Base-by-base conservation (phyloP, 257 asterid species). In the Nicotiana tomentosiformis region DNA sequence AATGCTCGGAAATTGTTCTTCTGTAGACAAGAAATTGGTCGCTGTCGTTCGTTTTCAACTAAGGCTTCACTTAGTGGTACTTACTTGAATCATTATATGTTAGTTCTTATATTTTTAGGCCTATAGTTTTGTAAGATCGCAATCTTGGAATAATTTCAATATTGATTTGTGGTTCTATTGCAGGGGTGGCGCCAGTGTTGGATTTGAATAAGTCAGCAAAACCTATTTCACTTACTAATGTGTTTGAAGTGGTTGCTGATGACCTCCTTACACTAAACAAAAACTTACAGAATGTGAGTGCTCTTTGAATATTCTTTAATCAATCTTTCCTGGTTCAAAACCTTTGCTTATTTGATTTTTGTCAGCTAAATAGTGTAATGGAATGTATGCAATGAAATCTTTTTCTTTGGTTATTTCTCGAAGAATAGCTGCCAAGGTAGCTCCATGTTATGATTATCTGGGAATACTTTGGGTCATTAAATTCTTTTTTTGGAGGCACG, bases 171-270 rank as follows among this genome's bases (percentile, higher is more conserved):
- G 66, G 23, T 70, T 78, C 7, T 53, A 8, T 84, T 81, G 11
- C 79, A 90, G 97, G 93, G 26, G 83, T 89, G 79, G 90, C 87
- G 82, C 89, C 93, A 3, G 90, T 91, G 49, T 84, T 90, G 86
- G 97, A 92, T 85, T 86, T 91, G 86, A 79, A 86, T 10, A 93
- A 89, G 82, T 79, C 87, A 4, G 84, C 10, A 12, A 83, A 86
- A 10, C 89, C 88, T 77, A 82, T 90, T 80, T 86, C 90, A 53
- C 64, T 91, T 86, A 81, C 93, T 33, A 90, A 87, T 70, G 88
- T 92, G 93, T 91, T 95, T 85, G 98, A 93, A 76, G 88, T 87
- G 83, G 98, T 95, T 76, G 94, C 97, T 4, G 98, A 93, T 37
- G 99, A 95, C 84, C 88, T 95, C 53, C 88, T 87, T 12, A 91